Evolutionary conservation across 306 rosid species (phyloP), one percentile per base, ranked within the genome.

Genomic region (Quercus dentata): DNA sequence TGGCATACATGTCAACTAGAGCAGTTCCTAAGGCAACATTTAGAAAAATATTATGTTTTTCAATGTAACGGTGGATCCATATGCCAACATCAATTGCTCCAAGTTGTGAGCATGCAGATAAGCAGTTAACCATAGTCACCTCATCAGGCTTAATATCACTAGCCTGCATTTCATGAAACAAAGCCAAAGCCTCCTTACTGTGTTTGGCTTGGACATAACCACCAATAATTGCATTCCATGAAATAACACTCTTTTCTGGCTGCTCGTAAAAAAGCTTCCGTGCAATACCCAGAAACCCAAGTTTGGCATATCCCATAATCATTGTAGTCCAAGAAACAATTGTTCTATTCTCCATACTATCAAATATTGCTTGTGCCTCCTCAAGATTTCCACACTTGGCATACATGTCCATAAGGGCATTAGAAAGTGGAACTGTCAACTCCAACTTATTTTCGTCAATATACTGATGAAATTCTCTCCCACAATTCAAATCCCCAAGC

Each of bases 211-310:
- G 92, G 56, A 92, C 91, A 82, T 87, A 90, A 27, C 97, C 97
- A 72, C 91, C 82, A 41, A 94, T 92, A 75, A 92, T 73, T 73
- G 98, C 97, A 89, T 92, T 94, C 98, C 97, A 94, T 5, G 94
- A 92, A 71, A 85, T 89, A 68, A 79, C 94, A 82, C 82, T 81
- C 82, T 82, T 90, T 85, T 94, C 94, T 3, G 97, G 96, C 87
- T 90, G 84, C 82, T 87, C 80, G 73, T 75, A 80, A 61, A 90
- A 85, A 64, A 89, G 85, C 76, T 61, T 79, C 75, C 58, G 76
- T 25, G 97, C 97, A 79, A 84, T 76, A 71, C 83, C 92, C 57
- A 90, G 76, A 81, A 81, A 86, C 75, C 97, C 89, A 7, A 71
- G 82, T 83, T 87, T 92, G 58, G 98, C 91, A 86, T 89, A 92